A percentile compares a stretch with the other conserved stretches of the same genome.
Evolutionary conservation across 2,329 filamentous ascomycete species (phyloP).

Genomic region (Colletotrichum sp.): DNA sequence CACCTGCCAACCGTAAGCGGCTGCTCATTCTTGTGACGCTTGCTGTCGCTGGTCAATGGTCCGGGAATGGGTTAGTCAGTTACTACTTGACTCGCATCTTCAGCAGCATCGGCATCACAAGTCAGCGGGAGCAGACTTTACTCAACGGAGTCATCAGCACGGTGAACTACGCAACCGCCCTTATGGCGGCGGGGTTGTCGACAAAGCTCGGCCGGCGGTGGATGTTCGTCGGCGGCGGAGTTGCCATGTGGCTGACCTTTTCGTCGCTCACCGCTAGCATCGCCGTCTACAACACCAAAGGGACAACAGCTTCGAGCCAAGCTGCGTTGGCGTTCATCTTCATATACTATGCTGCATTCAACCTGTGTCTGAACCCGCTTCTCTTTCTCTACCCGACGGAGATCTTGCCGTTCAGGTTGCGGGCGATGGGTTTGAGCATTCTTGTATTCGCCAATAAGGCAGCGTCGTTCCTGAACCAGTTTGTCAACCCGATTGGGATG

Average conservation of each 20-base stretch:
- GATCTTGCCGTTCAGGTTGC: conserved; percentile 29
- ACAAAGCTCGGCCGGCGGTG: background rate
- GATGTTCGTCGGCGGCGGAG: conserved; percentile 31
- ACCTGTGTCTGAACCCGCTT: background rate
- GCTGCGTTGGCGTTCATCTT: conserved; percentile 37
- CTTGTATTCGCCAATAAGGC: conserved; percentile 26
- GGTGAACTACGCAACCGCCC: background rate
- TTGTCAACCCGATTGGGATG: conserved; percentile 37
- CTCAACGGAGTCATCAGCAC: conserved; percentile 38
- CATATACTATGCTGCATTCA: conserved; percentile 32
- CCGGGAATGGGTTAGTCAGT: conserved; percentile 33
- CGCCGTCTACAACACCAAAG: background rate
- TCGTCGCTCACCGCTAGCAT: background rate
- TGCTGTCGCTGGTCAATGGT: conserved; percentile 30
- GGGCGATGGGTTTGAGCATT: conserved; percentile 29
- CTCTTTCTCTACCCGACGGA: conserved; percentile 27
- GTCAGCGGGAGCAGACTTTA: conserved; percentile 37
- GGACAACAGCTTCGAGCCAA: background rate
- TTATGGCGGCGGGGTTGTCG: background rate
- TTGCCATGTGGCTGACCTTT: conserved; percentile 7
- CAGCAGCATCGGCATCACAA: conserved; percentile 30
- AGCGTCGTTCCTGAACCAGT: conserved; percentile 36
- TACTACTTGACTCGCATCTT: conserved; percentile 43
- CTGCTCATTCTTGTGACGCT: conserved; percentile 26
- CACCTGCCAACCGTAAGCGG: conserved; percentile 28